A percentile compares a stretch with the other conserved stretches of the same genome.
Conservation (phyloP, 805 yeast species). For the Metschnikowia koreensis region DNA sequence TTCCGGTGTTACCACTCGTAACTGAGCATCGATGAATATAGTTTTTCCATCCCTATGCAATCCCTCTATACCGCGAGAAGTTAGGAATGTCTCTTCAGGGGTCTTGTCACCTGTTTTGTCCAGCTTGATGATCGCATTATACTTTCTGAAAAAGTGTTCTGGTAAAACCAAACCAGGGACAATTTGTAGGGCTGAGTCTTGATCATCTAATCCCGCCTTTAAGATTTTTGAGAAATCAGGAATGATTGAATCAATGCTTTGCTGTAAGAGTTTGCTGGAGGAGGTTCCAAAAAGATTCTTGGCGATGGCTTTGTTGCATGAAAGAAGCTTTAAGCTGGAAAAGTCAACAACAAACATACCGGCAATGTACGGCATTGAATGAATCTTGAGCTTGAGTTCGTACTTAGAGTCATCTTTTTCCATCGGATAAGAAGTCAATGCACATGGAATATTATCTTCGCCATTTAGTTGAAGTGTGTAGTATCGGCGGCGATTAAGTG, state of each 20-base stretch:
- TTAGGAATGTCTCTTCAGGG: constrained; percentile 51
- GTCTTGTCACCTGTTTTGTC: constrained; percentile 15
- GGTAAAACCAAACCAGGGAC: constrained; percentile 78
- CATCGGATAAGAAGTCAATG: constrained; percentile 60
- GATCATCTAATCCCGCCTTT: constrained; percentile 35
- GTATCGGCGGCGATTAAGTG: constrained; percentile 58
- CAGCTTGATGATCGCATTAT: constrained; percentile 44
- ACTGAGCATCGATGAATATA: constrained; percentile 72
- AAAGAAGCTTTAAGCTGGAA: constrained; percentile 48
- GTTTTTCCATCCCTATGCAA: constrained; percentile 65
- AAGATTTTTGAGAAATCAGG: constrained; percentile 59
- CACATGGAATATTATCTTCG: constrained; percentile 63
- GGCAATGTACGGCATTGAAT: constrained; percentile 80
- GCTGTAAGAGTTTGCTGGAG: constrained; percentile 40
- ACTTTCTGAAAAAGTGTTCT: constrained; percentile 83
- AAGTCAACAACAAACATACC: constrained; percentile 75
- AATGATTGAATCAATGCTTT: constrained; percentile 53
- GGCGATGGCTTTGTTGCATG: constrained; percentile 76
- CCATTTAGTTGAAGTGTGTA: constrained; percentile 52
- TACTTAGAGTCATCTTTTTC: constrained; percentile 42
- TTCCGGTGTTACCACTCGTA: constrained; percentile 63
- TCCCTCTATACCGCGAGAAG: constrained; percentile 68
- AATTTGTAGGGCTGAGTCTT: constrained; percentile 21
- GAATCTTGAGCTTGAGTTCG: constrained; percentile 60
- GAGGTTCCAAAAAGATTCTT: constrained; percentile 74